Base-by-base conservation (phyloP, 805 yeast genomes). In the Phaffomyces thermotolerans region DNA sequence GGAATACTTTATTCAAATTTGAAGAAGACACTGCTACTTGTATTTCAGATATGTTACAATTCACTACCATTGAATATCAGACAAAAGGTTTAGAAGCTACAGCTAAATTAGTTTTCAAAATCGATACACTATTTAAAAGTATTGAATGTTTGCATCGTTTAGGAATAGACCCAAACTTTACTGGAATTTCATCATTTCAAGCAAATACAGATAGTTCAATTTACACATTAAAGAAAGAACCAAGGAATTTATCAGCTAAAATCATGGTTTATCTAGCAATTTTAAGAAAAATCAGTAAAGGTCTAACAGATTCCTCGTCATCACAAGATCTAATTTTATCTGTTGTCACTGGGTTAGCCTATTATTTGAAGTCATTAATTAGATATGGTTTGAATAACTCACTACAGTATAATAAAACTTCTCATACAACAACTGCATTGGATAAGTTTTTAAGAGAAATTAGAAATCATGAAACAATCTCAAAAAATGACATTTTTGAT, bases 1-100 rank as follows among this genome's bases (percentile, higher is more conserved):
- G 99, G 98, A 72, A 86, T 18, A 81, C 86, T 0, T 68, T 95
- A 27, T 88, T 95, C 42, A 84, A 82, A 32, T 95, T 78, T 60
- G 99, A 93, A 62, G 99, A 90, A 60, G 79, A 80, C 15, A 76
- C 95, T 3, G 98, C 98, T 0, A 75, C 87, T 0, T 81, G 88
- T 58, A 88, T 93, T 15, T 84, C 95, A 3, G 91, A 86, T 52
- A 90, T 93, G 96, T 75, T 93, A 38, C 84, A 88, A 49, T 74
- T 73, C 50, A 89, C 96, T 3, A 81, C 95, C 27, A 75, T 78
- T 12, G 84, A 84, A 33, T 79, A 83, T 51, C 85, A 81, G 52
- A 53, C 65, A 12, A 73, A 73, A 34, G 95, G 97, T 1, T 68
- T 87, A 23, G 57, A 69, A 10, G 76, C 87, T 0, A 75, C 96